phyloP scores from a whole-genome alignment of 140 eudicot species.

The Anethum foeniculum region DNA sequence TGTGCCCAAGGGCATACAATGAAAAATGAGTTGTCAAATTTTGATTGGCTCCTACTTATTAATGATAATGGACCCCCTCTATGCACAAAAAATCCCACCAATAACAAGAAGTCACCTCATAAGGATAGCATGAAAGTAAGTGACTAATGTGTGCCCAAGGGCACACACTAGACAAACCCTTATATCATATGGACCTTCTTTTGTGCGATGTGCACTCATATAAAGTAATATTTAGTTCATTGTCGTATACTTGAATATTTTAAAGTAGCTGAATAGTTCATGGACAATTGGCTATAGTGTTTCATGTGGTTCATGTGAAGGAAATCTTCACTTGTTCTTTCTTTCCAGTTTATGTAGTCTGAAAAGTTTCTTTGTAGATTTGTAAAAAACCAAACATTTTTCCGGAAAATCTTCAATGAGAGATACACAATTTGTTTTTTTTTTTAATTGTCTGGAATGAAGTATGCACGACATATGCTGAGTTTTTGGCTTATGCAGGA shows the following conservation, averaged over 20 bases:
- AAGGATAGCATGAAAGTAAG: too few species aligned
- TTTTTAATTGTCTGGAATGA: background rate
- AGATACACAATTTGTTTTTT: background rate
- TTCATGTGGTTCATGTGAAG: background rate
- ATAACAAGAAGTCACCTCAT: too few species aligned
- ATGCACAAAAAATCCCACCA: too few species aligned
- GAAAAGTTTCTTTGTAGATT: background rate
- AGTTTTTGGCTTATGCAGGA: constrained; percentile 41
- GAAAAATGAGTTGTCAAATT: too few species aligned
- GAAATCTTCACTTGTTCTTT: background rate
- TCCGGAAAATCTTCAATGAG: background rate
- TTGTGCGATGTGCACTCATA: background rate
- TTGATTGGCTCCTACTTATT: too few species aligned
- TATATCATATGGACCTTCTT: background rate
- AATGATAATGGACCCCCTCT: too few species aligned
- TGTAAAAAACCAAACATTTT: background rate
- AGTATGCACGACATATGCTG: background rate
- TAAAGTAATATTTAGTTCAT: too few species aligned
- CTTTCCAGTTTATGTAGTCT: background rate
- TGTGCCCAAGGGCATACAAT: too few species aligned
- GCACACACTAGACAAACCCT: too few species aligned
- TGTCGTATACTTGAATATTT: background rate
- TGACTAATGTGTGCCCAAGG: too few species aligned
- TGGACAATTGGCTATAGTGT: background rate
- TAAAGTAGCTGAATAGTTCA: background rate